phyloP scores from a whole-genome alignment of 345 rosid species.

The Hevea brasiliensis region DNA sequence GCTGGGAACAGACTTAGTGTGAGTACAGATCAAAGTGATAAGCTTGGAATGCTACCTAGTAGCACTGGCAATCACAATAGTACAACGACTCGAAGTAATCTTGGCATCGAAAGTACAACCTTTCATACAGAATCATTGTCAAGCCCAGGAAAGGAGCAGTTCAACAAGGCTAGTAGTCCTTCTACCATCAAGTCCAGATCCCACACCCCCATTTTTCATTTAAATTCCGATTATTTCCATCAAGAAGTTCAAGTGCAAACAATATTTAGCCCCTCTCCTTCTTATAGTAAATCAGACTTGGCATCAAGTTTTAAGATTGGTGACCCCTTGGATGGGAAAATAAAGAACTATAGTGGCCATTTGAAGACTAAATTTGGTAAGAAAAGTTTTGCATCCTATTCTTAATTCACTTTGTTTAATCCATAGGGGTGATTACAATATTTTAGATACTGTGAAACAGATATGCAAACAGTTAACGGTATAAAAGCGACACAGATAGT shows the following conservation, averaged over 20 bases:
- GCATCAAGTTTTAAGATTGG: not conserved
- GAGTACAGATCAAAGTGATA: slow-evolving; percentile 10
- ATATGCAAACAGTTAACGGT: not conserved
- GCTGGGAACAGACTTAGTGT: slow-evolving; percentile 6
- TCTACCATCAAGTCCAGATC: not conserved
- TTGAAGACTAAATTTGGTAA: slow-evolving; percentile 25
- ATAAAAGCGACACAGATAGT: not conserved
- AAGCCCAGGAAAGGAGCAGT: slow-evolving; percentile 19
- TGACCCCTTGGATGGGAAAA: slow-evolving; percentile 13
- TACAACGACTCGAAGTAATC: slow-evolving; percentile 22
- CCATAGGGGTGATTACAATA: not conserved
- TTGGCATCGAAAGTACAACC: slow-evolving; percentile 24
- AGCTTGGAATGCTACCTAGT: slow-evolving; percentile 7
- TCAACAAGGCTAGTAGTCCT: slow-evolving; percentile 12
- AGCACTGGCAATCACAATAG: slow-evolving; percentile 3
- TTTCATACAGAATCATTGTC: slow-evolving; percentile 17
- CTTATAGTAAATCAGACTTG: not conserved
- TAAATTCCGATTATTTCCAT: slow-evolving; percentile 27
- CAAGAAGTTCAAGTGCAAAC: slow-evolving; percentile 4
- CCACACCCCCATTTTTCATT: slow-evolving; percentile 10
- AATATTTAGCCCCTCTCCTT: slow-evolving; percentile 15
- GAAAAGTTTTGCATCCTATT: not conserved
- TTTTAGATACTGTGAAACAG: slow-evolving; percentile 15
- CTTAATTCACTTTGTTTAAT: not conserved
- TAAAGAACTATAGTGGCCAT: slow-evolving; percentile 21